Conservation (phyloP, 306 rosid species). For the Fragaria ananassa region DNA sequence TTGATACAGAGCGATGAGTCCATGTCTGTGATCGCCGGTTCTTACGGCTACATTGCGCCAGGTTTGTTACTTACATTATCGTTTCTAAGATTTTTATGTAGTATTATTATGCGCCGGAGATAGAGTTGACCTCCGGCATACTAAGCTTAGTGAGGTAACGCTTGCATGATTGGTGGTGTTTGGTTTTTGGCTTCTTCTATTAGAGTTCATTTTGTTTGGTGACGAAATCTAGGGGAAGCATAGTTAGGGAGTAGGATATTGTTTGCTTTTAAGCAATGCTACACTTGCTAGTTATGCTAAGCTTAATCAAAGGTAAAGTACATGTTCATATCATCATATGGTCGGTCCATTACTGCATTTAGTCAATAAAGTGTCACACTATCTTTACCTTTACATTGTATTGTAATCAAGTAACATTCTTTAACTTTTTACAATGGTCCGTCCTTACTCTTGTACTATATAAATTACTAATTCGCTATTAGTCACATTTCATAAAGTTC, state of each 20-base stretch:
- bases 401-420: neutral
- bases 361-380: neutral
- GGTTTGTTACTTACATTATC: constrained; percentile 31
- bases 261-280: neutral
- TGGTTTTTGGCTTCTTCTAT: constrained; percentile 5
- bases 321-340: neutral
- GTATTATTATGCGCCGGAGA: neutral
- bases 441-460: neutral
- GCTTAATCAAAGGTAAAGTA: neutral
- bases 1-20: constrained; percentile 72
- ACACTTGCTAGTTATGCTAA: neutral
- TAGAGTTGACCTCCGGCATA: constrained; percentile 20
- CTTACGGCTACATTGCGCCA: constrained; percentile 97
- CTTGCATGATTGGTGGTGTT: neutral
- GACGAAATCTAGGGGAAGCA: constrained; percentile 10
- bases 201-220: constrained; percentile 11
- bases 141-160: neutral
- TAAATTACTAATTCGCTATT: neutral
- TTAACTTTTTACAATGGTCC: constrained; percentile 1
- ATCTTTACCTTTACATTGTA: neutral
- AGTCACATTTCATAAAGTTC: neutral
- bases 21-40: constrained; percentile 97
- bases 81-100: neutral
- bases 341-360: constrained; percentile 3
- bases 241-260: neutral